A percentile compares a stretch with the other conserved stretches of the same genome.
phyloP scores from a whole-genome alignment of 768 basidiomycete species.

The Lactarius pseudohatsudake region DNA sequence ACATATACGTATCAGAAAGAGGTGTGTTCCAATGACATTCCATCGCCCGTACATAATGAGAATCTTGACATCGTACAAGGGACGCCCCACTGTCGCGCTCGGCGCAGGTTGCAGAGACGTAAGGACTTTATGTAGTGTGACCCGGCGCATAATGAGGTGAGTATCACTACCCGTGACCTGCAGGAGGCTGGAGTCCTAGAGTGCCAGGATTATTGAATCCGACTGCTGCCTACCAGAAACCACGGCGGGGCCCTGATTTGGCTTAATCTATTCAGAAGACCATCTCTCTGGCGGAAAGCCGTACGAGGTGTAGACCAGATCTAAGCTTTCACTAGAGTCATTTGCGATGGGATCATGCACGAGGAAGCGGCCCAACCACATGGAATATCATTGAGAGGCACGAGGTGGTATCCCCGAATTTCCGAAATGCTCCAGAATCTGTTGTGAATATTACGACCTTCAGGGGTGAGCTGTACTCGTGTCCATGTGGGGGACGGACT shows the following conservation, averaged over 20 bases:
- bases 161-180: background rate
- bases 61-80: background rate
- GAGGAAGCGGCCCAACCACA: background rate
- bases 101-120: background rate
- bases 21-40: background rate
- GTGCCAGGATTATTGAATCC: background rate
- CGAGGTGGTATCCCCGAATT: background rate
- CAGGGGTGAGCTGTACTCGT: background rate
- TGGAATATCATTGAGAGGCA: background rate
- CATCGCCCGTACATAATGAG: background rate
- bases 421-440: background rate
- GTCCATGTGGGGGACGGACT: too few species aligned
- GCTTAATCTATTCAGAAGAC: background rate
- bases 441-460: background rate
- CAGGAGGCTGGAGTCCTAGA: background rate
- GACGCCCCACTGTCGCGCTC: background rate
- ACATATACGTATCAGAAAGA: background rate
- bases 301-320: background rate
- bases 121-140: background rate
- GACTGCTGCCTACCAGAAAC: background rate
- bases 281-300: background rate
- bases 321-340: background rate
- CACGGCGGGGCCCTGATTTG: background rate
- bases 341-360: background rate
- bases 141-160: slow-evolving; percentile 2